A percentile compares a stretch with the other conserved stretches of the same genome.
Evolutionary conservation across 176 grass and related monocot genomes (phyloP).

Genomic region (Lolium multiflorum): DNA sequence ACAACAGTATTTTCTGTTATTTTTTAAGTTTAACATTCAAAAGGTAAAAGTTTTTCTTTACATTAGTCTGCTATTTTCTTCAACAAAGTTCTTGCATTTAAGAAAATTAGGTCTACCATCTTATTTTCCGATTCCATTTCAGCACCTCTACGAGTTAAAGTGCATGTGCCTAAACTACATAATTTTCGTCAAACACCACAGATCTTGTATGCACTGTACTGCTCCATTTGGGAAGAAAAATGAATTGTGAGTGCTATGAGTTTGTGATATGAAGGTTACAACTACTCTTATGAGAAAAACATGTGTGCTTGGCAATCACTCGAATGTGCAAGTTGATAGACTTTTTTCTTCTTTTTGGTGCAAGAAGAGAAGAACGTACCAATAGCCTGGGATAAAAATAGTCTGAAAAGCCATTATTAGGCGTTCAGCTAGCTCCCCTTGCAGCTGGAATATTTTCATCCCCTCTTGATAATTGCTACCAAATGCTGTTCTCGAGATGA

Average conservation of each 20-base stretch:
- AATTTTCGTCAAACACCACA: background rate
- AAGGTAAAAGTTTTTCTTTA: background rate
- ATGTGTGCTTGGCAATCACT: background rate
- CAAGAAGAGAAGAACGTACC: constrained; percentile 37
- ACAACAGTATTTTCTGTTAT: background rate
- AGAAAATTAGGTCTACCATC: background rate
- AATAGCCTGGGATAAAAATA: constrained; percentile 61
- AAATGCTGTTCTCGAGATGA: constrained; percentile 80
- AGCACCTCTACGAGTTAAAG: background rate
- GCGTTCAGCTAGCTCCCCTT: constrained; percentile 55
- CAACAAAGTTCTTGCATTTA: background rate
- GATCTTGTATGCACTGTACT: background rate
- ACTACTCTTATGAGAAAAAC: background rate
- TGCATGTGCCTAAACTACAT: background rate
- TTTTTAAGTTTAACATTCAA: background rate
- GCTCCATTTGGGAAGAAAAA: background rate
- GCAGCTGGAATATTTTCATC: constrained; percentile 76
- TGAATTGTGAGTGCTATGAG: background rate
- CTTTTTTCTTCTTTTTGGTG: background rate
- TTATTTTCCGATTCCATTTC: background rate
- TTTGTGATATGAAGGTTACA: background rate
- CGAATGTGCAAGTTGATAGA: background rate
- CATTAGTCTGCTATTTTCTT: background rate
- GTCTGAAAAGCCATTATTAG: constrained; percentile 45
- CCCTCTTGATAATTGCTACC: constrained; percentile 78